These are phyloP conservation scores for Thymus mandschuricus DNA, from an alignment of 257 asterid species.

Conservation along the genomic window DNA sequence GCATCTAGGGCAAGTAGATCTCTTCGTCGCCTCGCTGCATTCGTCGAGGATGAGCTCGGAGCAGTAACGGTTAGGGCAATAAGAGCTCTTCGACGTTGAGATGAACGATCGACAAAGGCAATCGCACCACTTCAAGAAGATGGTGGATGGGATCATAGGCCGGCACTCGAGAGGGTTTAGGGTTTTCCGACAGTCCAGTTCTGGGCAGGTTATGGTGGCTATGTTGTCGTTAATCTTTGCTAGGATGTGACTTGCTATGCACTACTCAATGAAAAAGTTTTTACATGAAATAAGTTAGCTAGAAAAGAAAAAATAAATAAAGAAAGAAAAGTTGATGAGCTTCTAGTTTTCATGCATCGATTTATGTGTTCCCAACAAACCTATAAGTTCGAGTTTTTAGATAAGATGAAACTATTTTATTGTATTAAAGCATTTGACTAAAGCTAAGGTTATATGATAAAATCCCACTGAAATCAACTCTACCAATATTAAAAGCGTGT, in stretches of 20 bases:
- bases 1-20: slow-evolving; percentile 9
- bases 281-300: too few species aligned
- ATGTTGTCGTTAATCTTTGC: background rate
- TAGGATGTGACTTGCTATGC: slow-evolving; percentile 2
- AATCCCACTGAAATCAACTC: too few species aligned
- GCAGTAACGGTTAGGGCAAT: slow-evolving; percentile 1
- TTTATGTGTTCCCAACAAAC: too few species aligned
- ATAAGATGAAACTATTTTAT: too few species aligned
- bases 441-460: too few species aligned
- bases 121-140: slow-evolving; percentile 1
- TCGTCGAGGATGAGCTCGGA: slow-evolving; percentile 19
- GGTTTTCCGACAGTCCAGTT: background rate
- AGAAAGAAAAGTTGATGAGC: too few species aligned
- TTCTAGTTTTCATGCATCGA: too few species aligned
- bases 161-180: background rate
- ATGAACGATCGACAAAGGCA: background rate
- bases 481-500: too few species aligned
- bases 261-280: background rate
- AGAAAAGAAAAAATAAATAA: too few species aligned
- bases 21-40: background rate
- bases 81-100: background rate
- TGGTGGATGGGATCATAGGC: background rate
- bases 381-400: too few species aligned
- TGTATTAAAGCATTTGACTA: too few species aligned
- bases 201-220: background rate